These are phyloP conservation scores for Cyclotella baltica DNA, from an alignment of 108 stramenopile genomes.

Conservation along the genomic window DNA sequence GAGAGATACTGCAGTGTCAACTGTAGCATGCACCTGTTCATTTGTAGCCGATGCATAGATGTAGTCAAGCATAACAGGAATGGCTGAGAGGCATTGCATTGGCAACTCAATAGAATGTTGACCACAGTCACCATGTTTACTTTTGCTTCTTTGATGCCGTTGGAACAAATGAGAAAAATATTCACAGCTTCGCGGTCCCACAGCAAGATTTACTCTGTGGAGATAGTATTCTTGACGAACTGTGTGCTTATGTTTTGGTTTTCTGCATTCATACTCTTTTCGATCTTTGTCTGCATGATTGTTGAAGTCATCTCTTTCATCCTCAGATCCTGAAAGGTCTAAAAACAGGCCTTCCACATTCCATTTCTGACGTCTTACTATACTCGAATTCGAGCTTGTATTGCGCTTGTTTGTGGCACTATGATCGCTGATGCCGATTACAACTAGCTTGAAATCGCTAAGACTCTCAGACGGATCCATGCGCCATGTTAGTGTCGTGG, in stretches of 20 bases:
- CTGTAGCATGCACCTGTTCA: conserved; percentile 36
- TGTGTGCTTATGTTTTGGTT: not conserved
- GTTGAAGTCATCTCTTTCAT: conserved; percentile 18
- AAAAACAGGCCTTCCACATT: conserved; percentile 51
- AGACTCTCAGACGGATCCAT: conserved; percentile 62
- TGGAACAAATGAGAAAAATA: conserved; percentile 55
- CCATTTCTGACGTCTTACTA: conserved; percentile 39
- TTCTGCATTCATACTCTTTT: not conserved
- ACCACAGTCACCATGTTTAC: conserved; percentile 5
- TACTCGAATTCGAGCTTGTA: conserved; percentile 9
- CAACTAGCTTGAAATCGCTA: conserved; percentile 54
- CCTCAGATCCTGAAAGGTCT: conserved; percentile 39
- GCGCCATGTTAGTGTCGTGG: conserved; percentile 50
- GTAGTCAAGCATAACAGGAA: conserved; percentile 47
- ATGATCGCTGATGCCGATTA: conserved; percentile 57
- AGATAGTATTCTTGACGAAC: conserved; percentile 50
- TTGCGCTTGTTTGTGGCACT: conserved; percentile 27
- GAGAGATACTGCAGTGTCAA: conserved; percentile 41
- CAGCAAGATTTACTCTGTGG: conserved; percentile 60
- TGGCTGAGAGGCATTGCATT: conserved; percentile 32
- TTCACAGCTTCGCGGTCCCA: conserved; percentile 63
- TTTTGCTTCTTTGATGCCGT: conserved; percentile 2
- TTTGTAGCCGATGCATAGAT: conserved; percentile 31
- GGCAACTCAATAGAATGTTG: conserved; percentile 43
- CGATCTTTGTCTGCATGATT: not conserved